Percentiles rank a stretch among this genome's conserved stretches.
These are phyloP conservation scores for Starmerella apicola DNA, from an alignment of 805 yeast species.

Conservation along the genomic window DNA sequence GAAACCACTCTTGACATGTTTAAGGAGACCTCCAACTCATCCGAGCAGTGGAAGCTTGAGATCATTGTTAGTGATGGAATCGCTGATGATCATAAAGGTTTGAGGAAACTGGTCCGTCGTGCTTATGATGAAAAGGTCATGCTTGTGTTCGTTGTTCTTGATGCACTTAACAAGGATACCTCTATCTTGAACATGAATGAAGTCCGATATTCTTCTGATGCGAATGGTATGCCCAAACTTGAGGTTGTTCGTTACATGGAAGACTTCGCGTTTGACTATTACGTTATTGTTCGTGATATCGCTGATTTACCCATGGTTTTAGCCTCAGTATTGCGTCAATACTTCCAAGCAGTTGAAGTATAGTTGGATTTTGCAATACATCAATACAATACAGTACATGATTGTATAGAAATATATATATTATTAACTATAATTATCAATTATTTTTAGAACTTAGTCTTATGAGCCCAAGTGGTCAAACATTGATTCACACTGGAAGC, in stretches of 20 bases:
- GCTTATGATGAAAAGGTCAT: slow-evolving; percentile 88
- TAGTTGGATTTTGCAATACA: not conserved
- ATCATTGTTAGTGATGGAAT: slow-evolving; percentile 93
- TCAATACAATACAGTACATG: not conserved
- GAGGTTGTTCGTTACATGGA: slow-evolving; percentile 78
- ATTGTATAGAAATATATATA: not conserved
- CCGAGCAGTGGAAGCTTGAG: slow-evolving; percentile 75
- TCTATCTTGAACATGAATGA: slow-evolving; percentile 92
- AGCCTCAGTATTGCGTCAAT: slow-evolving; percentile 79
- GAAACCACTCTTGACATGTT: slow-evolving; percentile 61
- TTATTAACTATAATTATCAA: not conserved
- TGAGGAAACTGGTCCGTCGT: slow-evolving; percentile 71
- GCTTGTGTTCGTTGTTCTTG: slow-evolving; percentile 89
- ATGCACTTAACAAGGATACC: slow-evolving; percentile 57
- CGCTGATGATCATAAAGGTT: slow-evolving; percentile 82
- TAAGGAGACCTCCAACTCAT: slow-evolving; percentile 41
- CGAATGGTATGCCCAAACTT: slow-evolving; percentile 55
- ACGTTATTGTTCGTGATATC: slow-evolving; percentile 83
- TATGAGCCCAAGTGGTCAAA: too few relatives aligned
- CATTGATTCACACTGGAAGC: too few relatives aligned
- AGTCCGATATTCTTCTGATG: slow-evolving; percentile 59
- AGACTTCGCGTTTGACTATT: slow-evolving; percentile 91
- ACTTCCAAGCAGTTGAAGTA: slow-evolving; percentile 37
- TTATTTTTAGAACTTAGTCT: too few relatives aligned
- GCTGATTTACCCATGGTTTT: slow-evolving; percentile 85